phyloP scores from a whole-genome alignment of 768 basidiomycete species.

The Auriscalpium microsporum region DNA sequence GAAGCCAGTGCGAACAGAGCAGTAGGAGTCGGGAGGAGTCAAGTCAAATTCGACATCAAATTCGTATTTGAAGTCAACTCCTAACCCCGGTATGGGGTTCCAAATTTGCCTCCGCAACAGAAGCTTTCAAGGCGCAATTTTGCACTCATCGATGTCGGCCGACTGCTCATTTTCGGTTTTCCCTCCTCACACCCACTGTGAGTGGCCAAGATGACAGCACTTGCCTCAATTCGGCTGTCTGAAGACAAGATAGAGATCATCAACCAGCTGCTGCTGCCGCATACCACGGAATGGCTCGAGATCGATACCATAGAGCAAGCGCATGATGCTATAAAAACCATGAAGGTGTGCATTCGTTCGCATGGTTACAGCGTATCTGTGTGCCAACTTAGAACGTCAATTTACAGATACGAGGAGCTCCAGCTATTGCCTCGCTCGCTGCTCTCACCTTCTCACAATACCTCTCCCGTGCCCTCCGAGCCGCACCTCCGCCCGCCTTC shows the following conservation, averaged over 20 bases:
- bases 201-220: constrained; percentile 12
- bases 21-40: neutral
- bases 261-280: constrained; percentile 83
- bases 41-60: constrained; percentile 3
- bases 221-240: constrained; percentile 34
- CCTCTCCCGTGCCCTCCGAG: constrained; percentile 44
- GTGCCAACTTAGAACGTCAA: neutral
- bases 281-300: constrained; percentile 52
- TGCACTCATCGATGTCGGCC: no score
- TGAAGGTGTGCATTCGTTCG: constrained; percentile 58
- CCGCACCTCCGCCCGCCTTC: constrained; percentile 42
- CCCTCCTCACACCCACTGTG: neutral
- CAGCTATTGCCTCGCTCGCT: constrained; percentile 90
- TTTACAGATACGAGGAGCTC: constrained; percentile 78
- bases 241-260: constrained; percentile 70
- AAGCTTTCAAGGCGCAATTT: no score
- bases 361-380: neutral
- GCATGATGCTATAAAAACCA: constrained; percentile 89
- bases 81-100: neutral
- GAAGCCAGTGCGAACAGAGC: neutral
- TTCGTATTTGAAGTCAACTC: neutral
- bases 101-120: no score
- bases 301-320: constrained; percentile 76
- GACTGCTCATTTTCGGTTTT: neutral
- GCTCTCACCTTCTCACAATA: constrained; percentile 67